These are phyloP conservation scores for Neurospora cerealis DNA, from an alignment of 495 filamentous ascomycete genomes.

Conservation along the genomic window DNA sequence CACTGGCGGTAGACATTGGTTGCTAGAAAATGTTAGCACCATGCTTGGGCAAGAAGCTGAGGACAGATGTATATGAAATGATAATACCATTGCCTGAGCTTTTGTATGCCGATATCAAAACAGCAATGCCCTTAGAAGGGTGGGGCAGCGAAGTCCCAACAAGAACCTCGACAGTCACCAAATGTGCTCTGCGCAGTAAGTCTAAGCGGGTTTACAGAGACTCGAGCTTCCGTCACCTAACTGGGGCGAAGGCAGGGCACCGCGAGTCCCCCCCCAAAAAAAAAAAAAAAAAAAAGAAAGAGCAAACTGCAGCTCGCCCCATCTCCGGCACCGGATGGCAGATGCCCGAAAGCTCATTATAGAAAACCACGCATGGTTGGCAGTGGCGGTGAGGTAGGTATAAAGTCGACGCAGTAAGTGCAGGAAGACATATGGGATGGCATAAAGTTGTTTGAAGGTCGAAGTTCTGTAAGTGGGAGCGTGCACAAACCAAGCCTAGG, in stretches of 20 bases:
- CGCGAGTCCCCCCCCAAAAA: no score
- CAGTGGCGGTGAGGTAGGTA: neutral
- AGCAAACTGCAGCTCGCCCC: no score
- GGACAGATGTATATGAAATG: neutral
- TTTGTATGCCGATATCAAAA: neutral
- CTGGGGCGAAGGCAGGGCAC: no score
- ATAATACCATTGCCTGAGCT: neutral
- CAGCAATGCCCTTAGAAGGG: neutral
- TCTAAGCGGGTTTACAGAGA: no score
- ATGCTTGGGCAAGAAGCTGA: neutral
- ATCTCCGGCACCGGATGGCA: no score
- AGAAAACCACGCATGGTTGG: neutral
- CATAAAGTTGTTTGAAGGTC: neutral
- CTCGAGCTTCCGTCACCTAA: no score
- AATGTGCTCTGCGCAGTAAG: neutral
- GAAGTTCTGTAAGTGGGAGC: neutral
- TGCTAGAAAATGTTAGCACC: neutral
- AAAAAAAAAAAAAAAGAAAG: no score
- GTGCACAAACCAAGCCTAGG: neutral
- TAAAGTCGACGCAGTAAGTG: neutral
- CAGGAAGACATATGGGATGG: neutral
- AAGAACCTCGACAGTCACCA: neutral
- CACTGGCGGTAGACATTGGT: neutral
- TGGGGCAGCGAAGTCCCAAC: neutral
- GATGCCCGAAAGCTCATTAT: no score